phyloP scores from a whole-genome alignment of 148 eudicot species.

The Limonium bicolor region DNA sequence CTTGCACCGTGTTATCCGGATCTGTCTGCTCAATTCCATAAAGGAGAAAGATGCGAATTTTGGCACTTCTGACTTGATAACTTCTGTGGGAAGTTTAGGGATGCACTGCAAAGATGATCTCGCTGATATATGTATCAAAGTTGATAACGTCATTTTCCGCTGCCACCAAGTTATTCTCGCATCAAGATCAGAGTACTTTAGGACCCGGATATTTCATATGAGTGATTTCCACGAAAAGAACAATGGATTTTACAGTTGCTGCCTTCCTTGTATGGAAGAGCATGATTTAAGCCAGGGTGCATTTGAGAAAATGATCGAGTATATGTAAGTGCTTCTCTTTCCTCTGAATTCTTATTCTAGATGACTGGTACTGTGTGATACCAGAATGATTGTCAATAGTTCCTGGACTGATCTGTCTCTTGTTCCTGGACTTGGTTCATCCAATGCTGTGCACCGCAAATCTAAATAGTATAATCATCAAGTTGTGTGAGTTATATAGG shows the following conservation, averaged over 20 bases:
- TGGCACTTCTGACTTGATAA: conserved; percentile 17
- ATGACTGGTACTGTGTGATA: no score
- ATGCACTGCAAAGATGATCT: conserved; percentile 45
- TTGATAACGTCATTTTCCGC: conserved; percentile 51
- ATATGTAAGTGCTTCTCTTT: conserved; percentile 45
- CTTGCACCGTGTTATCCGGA: conserved; percentile 41
- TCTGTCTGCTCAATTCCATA: conserved; percentile 42
- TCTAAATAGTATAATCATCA: no score
- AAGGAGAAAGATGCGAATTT: conserved; percentile 15
- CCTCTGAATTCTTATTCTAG: no score
- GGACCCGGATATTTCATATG: conserved; percentile 77
- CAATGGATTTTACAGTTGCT: conserved; percentile 19
- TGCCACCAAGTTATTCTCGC: conserved; percentile 93
- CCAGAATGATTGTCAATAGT: no score
- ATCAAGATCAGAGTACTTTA: conserved; percentile 92
- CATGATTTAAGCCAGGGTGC: conserved; percentile 69
- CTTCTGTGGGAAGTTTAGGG: conserved; percentile 23
- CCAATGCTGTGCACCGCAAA: no score
- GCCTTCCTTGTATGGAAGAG: conserved; percentile 79
- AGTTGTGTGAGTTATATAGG: no score
- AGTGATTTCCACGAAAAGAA: conserved; percentile 66
- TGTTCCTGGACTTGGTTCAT: no score
- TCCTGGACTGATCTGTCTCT: no score
- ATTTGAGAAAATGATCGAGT: conserved; percentile 93
- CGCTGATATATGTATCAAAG: conserved; percentile 72